Evolutionary conservation across 345 rosid species (phyloP).

Genomic region (Sisymbrium irio): DNA sequence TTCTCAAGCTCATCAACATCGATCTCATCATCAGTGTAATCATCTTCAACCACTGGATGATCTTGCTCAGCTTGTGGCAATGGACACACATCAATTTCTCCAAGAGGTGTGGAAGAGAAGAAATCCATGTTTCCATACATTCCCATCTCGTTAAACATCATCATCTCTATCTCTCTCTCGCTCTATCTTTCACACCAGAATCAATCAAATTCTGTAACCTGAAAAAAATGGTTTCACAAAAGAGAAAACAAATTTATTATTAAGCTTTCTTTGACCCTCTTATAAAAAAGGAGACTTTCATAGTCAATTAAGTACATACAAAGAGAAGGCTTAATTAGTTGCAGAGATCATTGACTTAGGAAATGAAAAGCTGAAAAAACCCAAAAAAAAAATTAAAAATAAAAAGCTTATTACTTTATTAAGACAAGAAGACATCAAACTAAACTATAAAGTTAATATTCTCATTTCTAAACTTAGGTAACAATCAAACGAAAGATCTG

Average conservation of each 20-base stretch:
- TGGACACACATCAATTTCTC: slow-evolving; percentile 38
- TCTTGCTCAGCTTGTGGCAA: slow-evolving; percentile 45
- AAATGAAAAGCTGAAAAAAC: not conserved
- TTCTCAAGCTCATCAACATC: slow-evolving; percentile 73
- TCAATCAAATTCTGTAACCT: slow-evolving; percentile 1
- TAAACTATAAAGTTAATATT: not conserved
- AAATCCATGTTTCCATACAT: slow-evolving; percentile 54
- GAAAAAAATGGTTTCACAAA: not conserved
- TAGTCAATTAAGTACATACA: not conserved
- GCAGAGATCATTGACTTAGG: not conserved
- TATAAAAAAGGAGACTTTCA: not conserved
- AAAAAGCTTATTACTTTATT: not conserved
- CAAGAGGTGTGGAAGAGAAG: slow-evolving; percentile 38
- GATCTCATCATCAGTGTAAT: slow-evolving; percentile 60
- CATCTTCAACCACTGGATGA: slow-evolving; percentile 50
- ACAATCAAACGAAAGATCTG: slow-evolving; percentile 7
- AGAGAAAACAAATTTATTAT: not conserved
- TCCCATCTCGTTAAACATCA: slow-evolving; percentile 60
- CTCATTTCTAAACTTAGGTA: not conserved
- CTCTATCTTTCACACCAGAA: not conserved
- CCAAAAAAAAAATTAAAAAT: not conserved
- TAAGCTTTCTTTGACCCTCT: not conserved
- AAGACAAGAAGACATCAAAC: not conserved
- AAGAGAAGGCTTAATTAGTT: not conserved
- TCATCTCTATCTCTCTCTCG: too few relatives aligned